phyloP scores from a whole-genome alignment of 164 flowering plant genomes.

The Stephania japonica region DNA sequence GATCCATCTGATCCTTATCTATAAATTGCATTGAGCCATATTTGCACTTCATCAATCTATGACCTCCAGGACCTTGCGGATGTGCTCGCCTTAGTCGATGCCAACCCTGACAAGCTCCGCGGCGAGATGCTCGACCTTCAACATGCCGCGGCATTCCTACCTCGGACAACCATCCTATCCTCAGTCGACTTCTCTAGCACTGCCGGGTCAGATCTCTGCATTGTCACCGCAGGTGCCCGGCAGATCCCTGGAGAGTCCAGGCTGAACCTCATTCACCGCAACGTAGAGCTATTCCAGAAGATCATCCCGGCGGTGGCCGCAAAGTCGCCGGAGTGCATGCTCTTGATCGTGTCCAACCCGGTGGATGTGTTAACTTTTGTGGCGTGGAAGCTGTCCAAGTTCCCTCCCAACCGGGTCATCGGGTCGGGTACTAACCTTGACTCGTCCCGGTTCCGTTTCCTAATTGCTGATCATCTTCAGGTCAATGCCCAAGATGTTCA shows the following conservation, averaged over 20 bases:
- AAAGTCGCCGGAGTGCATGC: constrained; percentile 6
- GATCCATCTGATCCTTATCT: too few species aligned
- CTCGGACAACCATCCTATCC: constrained; percentile 60
- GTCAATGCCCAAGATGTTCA: constrained; percentile 19
- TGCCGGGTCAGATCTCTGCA: constrained; percentile 60
- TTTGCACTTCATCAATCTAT: too few species aligned
- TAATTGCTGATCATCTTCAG: constrained; percentile 18
- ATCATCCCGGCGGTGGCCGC: constrained; percentile 49
- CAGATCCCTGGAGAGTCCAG: constrained; percentile 67
- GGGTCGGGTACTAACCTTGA: constrained; percentile 18
- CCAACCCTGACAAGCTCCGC: constrained; percentile 9
- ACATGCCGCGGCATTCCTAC: constrained; percentile 77
- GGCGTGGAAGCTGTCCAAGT: constrained; percentile 17
- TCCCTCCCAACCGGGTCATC: constrained; percentile 13
- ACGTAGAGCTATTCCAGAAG: constrained; percentile 35
- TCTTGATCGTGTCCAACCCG: constrained; percentile 15
- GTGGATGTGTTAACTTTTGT: constrained; percentile 15
- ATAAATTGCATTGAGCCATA: too few species aligned
- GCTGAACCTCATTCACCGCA: constrained; percentile 61
- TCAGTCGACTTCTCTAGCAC: constrained; percentile 25
- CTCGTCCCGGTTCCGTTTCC: constrained; percentile 15
- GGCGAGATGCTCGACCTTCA: constrained; percentile 20
- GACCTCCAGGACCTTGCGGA: constrained; percentile 7
- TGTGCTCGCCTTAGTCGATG: constrained; percentile 12
- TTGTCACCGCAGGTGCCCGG: constrained; percentile 75